These are phyloP conservation scores for Karstenula rhodostoma DNA, from an alignment of 2,329 filamentous ascomycete species.

Conservation along the genomic window DNA sequence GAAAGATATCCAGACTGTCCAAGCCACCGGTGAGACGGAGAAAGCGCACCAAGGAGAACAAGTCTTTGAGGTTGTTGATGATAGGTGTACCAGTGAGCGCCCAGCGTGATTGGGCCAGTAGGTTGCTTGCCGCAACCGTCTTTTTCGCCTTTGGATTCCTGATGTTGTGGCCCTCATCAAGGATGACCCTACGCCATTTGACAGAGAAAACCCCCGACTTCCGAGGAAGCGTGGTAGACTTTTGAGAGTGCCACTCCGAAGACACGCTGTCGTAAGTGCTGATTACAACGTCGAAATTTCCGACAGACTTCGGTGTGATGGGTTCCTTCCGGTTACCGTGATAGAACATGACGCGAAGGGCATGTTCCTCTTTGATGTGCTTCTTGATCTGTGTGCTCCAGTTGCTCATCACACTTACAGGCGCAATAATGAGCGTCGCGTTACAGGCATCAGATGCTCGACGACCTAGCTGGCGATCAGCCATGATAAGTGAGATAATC, in stretches of 20 bases:
- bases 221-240: slow-evolving; percentile 44
- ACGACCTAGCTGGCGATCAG: slow-evolving; percentile 53
- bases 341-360: slow-evolving; percentile 75
- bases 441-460: slow-evolving; percentile 27
- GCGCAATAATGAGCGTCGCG: slow-evolving; percentile 82
- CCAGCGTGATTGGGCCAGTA: slow-evolving; percentile 79
- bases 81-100: slow-evolving; percentile 70
- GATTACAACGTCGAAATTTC: slow-evolving; percentile 77
- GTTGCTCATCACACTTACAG: slow-evolving; percentile 88
- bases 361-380: slow-evolving; percentile 71
- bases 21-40: slow-evolving; percentile 78
- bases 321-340: slow-evolving; percentile 68
- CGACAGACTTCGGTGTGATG: slow-evolving; percentile 64
- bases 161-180: slow-evolving; percentile 70
- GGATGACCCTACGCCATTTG: slow-evolving; percentile 74
- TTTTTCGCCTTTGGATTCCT: slow-evolving; percentile 79
- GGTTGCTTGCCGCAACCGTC: slow-evolving; percentile 70
- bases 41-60: slow-evolving; percentile 82
- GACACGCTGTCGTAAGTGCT: slow-evolving; percentile 83
- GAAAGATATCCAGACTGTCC: slow-evolving; percentile 77
- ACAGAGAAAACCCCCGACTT: slow-evolving; percentile 63
- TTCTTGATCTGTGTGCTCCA: slow-evolving; percentile 81
- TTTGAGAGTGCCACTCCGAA: slow-evolving; percentile 66
- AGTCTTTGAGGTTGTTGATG: slow-evolving; percentile 81
- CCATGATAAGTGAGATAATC: slow-evolving; percentile 79